These are phyloP conservation scores for Rhododendron ovatum DNA, from an alignment of 148 eudicot genomes.

Conservation along the genomic window DNA sequence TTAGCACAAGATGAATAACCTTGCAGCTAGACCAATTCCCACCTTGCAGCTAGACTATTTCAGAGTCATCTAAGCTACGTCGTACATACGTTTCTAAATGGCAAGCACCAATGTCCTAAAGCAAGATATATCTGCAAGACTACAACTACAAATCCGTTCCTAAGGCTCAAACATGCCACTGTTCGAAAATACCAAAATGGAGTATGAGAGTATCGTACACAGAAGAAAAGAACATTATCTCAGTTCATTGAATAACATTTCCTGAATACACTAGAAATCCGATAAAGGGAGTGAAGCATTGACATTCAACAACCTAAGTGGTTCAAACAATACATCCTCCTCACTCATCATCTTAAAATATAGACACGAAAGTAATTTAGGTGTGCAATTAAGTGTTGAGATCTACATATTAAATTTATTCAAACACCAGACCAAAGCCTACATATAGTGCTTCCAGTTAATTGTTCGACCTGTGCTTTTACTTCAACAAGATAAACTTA, in stretches of 20 bases:
- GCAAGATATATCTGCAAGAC: background rate
- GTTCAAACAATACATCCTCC: background rate
- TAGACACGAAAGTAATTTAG: background rate
- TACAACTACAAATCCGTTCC: background rate
- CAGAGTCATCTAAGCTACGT: background rate
- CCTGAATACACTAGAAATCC: background rate
- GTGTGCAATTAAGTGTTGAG: background rate
- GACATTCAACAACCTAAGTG: background rate
- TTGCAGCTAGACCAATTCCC: background rate
- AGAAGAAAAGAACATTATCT: background rate
- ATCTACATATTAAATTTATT: background rate
- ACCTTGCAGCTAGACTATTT: background rate
- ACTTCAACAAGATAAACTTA: background rate
- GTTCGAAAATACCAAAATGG: background rate
- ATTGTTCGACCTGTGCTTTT: background rate
- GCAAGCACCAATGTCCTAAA: background rate
- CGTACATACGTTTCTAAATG: background rate
- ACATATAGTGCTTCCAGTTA: background rate
- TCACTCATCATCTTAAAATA: background rate
- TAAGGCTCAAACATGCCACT: background rate
- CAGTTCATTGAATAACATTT: background rate
- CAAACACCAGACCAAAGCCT: background rate
- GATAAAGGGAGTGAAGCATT: background rate
- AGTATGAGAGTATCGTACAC: background rate
- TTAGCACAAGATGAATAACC: background rate